A percentile compares a stretch with the other conserved stretches of the same genome.
phyloP scores from a whole-genome alignment of 148 eudicot species.

The Agrostemma githago region DNA sequence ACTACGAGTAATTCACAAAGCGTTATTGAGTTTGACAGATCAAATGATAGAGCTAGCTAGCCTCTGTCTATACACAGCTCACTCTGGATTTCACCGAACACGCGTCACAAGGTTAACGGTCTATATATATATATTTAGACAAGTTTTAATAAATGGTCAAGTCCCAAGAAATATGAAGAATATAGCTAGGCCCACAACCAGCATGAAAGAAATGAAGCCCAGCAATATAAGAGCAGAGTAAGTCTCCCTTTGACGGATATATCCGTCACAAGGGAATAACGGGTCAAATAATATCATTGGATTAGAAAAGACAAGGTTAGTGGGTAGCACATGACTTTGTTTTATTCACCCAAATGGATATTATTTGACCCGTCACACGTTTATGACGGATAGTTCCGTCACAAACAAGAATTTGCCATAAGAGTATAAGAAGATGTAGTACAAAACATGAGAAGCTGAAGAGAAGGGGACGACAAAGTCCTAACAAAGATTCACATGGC shows the following conservation, averaged over 20 bases:
- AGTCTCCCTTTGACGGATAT: too few relatives aligned
- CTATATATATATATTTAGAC: not conserved
- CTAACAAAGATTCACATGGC: slow-evolving; percentile 8
- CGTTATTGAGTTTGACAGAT: slow-evolving; percentile 5
- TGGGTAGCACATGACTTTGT: too few relatives aligned
- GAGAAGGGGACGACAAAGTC: slow-evolving; percentile 4
- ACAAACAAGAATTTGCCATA: too few relatives aligned
- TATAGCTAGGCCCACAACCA: not conserved
- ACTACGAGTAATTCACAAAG: slow-evolving; percentile 4
- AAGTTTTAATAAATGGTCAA: not conserved
- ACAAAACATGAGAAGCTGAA: not conserved
- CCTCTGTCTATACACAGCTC: not conserved
- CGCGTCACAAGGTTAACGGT: slow-evolving; percentile 19
- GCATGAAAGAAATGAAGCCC: slow-evolving; percentile 11
- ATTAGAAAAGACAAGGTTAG: too few relatives aligned
- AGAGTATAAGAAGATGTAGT: slow-evolving; percentile 10
- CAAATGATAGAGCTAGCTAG: not conserved
- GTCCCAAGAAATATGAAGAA: not conserved
- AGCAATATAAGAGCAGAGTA: slow-evolving; percentile 3
- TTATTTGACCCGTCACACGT: too few relatives aligned
- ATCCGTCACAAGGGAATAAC: too few relatives aligned
- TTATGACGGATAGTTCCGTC: too few relatives aligned
- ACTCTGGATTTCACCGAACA: slow-evolving; percentile 12
- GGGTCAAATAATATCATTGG: too few relatives aligned
- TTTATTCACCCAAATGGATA: too few relatives aligned